A percentile compares a stretch with the other conserved stretches of the same genome.
phyloP scores from a whole-genome alignment of 306 rosid species.

The Spatholobus suberectus region DNA sequence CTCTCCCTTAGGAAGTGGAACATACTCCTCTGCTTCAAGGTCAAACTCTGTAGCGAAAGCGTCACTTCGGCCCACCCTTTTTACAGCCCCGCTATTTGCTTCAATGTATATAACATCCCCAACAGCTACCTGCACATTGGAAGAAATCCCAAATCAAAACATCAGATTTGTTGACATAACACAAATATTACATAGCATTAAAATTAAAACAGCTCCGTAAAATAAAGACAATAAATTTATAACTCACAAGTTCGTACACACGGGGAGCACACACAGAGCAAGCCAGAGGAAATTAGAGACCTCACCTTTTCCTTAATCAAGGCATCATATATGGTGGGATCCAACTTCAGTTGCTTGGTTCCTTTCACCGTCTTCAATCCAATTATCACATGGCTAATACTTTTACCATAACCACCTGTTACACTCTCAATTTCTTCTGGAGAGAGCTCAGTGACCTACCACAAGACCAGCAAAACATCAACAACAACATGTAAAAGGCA shows the following conservation, averaged over 20 bases:
- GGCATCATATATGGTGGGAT: conserved; percentile 96
- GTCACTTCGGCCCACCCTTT: conserved; percentile 97
- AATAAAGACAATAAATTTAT: neutral
- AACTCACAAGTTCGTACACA: neutral
- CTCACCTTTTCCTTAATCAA: conserved; percentile 89
- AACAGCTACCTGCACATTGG: conserved; percentile 74
- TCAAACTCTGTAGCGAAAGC: conserved; percentile 98
- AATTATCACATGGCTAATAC: conserved; percentile 96
- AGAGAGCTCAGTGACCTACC: conserved; percentile 89
- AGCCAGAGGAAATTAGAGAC: conserved; percentile 18
- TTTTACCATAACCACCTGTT: conserved; percentile 95
- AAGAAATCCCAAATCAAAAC: conserved; percentile 19
- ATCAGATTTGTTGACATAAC: neutral
- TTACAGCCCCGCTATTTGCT: conserved; percentile 97
- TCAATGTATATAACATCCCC: conserved; percentile 97
- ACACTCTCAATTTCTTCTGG: conserved; percentile 96
- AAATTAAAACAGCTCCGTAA: conserved; percentile 2
- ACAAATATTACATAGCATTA: conserved; percentile 10
- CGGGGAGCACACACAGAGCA: neutral
- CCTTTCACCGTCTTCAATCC: conserved; percentile 97
- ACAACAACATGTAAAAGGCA: conserved; percentile 11
- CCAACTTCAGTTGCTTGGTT: conserved; percentile 95
- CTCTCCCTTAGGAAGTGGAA: conserved; percentile 99
- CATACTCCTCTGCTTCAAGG: conserved; percentile 98
- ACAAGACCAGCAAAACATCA: conserved; percentile 33